phyloP scores from a whole-genome alignment of 352 stramenopile genomes.

The Phytophthora capsici region DNA sequence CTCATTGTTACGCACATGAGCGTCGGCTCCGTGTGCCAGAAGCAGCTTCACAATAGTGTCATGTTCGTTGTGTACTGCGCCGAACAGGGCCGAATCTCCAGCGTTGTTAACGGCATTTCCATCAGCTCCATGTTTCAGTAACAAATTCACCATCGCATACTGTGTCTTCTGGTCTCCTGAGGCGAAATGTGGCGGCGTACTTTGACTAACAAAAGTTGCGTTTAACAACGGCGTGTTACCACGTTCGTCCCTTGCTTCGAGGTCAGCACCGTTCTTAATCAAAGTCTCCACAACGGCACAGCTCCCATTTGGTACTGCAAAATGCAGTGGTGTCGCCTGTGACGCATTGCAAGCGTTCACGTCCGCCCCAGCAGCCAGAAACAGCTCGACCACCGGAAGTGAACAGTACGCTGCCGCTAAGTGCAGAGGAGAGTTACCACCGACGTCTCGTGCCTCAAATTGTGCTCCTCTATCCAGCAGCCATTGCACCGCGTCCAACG shows the following conservation, averaged over 20 bases:
- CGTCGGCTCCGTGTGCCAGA: constrained; percentile 25
- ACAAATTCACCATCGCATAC: constrained; percentile 28
- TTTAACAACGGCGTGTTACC: constrained; percentile 49
- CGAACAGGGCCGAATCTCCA: constrained; percentile 42
- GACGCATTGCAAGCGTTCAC: constrained; percentile 37
- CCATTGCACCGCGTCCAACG: constrained; percentile 26
- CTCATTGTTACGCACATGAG: constrained; percentile 18
- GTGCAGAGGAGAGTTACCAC: constrained; percentile 48
- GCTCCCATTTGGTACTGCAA: constrained; percentile 46
- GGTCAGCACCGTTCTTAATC: constrained; percentile 33
- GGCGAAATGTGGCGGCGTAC: constrained; percentile 34
- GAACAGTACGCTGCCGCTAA: constrained; percentile 46
- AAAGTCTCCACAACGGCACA: constrained; percentile 32
- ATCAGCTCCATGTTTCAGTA: constrained; percentile 37
- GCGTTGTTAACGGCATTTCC: constrained; percentile 33
- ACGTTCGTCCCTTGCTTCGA: constrained; percentile 32
- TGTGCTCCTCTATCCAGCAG: constrained; percentile 42
- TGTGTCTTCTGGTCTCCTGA: constrained; percentile 41
- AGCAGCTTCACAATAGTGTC: constrained; percentile 29
- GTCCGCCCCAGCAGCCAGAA: constrained; percentile 34
- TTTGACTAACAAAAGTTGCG: constrained; percentile 45
- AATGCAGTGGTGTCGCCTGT: constrained; percentile 37
- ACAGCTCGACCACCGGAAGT: constrained; percentile 8
- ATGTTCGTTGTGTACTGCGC: constrained; percentile 29
- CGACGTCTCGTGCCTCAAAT: constrained; percentile 35